Base-by-base conservation (phyloP, 164 flowering plant species). In the Vitis rotundifolia region DNA sequence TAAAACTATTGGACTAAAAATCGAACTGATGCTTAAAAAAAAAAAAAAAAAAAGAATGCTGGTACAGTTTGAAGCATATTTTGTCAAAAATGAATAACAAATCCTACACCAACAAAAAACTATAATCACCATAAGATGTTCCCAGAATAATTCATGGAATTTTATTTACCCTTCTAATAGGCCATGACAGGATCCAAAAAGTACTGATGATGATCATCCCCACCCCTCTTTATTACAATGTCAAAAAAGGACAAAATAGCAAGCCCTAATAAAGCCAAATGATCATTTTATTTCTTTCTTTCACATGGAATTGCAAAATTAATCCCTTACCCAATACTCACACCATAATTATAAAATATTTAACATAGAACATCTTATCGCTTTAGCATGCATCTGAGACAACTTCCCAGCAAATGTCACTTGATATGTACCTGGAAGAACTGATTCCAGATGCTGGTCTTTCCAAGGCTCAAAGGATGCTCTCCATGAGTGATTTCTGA, bases 401-500 rank as follows among this genome's bases (percentile, higher is more conserved):
- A 26, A 13, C 31, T 66, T 51, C 15, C 44, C 66, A 19, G 12
- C 8, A 16, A n/a, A 66, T 13, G 61, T 11, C 31, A n/a, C 63
- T 64, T 11, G 19, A 59, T 54, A 62, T 14, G 16, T 87, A 93
- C 98, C 98, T 93, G 93, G 76, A 95, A 95, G 79, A 86, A 95
- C 71, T 88, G 87, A 80, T 95, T 90, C 99, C 99, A 95, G 29
- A 93, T 68, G 77, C 99, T 95, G 60, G 83, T 80, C 78, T 86
- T 81, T 71, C 98, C 97, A 73, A 91, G 97, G 83, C 97, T 95
- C 75, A 95, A 77, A 72, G 99, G 99, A 80, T 95, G 99, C 76
- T 95, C 99, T 18, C 78, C 99, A 16, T 88, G 90, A 76, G 87
- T 66, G 64, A 93, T 83, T 70, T 88, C 86, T 44, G 97, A 90